Base-by-base conservation (phyloP, 371 early-diverging fungal species). In the Zychaea mexicana region DNA sequence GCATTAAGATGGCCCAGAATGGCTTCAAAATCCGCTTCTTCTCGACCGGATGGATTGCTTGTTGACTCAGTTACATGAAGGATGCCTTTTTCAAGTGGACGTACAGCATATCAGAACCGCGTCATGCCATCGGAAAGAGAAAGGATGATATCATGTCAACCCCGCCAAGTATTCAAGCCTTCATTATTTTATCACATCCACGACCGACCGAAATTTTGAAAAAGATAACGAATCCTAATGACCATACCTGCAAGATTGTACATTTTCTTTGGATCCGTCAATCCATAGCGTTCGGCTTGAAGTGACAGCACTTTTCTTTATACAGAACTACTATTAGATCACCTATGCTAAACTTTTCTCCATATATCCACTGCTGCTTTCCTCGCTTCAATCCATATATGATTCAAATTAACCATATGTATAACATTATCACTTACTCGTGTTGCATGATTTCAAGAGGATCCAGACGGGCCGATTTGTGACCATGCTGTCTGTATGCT, bases 401-500 rank as follows among this genome's bases (percentile, higher is more conserved):
- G 15, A n/a, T n/a, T n/a, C n/a, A n/a, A n/a, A n/a, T n/a, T n/a
- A n/a, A n/a, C n/a, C n/a, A n/a, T n/a, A n/a, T n/a, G n/a, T n/a
- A n/a, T 13, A 39, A n/a, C 13, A 49, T 24, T 52, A 2, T 15
- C n/a, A 79, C 85, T 74, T 79, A 92, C 90, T 89, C 87, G 61
- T 76, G 62, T 52, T 86, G 74, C 67, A 87, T 85, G 57, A 97
- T 83, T 28, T 83, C 82, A 66, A 98, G 83, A 8, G 98, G 98
- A 80, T 98, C 97, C 57, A 98, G 76, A 39, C 93, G 78, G 0
- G 97, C 94, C 4, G 81, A 85, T 49, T 84, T 82, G 76, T 98
- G 97, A 7, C 97, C 98, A 63, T 89, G 86, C 13, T 84, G 83
- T 59, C 94, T 87, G 78, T 90, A 97, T 12, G 94, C 92, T 52